Evolutionary conservation across 2,329 filamentous ascomycete species (phyloP).

Genomic region (Ophiostoma australiae): DNA sequence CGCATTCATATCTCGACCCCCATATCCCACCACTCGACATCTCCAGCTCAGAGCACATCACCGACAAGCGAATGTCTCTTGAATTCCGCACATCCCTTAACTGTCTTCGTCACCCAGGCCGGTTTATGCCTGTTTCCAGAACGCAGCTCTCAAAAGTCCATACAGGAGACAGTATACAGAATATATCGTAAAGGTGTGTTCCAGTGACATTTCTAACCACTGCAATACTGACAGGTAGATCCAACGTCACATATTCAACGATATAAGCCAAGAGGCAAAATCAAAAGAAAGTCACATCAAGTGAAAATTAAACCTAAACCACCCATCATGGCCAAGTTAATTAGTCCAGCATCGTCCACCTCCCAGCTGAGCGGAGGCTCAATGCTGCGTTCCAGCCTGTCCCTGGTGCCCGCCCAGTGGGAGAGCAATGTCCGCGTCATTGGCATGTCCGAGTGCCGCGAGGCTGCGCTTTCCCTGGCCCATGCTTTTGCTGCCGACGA

Average conservation of each 20-base stretch:
- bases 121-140: constrained; percentile 55
- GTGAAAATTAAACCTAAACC: background rate
- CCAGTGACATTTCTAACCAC: background rate
- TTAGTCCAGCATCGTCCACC: constrained; percentile 25
- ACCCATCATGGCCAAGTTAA: constrained; percentile 43
- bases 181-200: constrained; percentile 38
- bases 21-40: background rate
- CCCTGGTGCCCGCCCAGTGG: constrained; percentile 51
- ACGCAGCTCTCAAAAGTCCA: constrained; percentile 51
- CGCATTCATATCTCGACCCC: background rate
- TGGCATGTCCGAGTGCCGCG: constrained; percentile 61
- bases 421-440: constrained; percentile 58
- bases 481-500: constrained; percentile 73
- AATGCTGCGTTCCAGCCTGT: constrained; percentile 28
- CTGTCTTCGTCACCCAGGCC: constrained; percentile 52
- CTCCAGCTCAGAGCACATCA: constrained; percentile 3
- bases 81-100: constrained; percentile 52
- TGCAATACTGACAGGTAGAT: background rate
- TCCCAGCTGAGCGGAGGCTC: background rate
- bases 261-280: background rate
- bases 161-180: constrained; percentile 53
- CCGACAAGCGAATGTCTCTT: constrained; percentile 49
- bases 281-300: background rate
- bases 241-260: no score
- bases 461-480: constrained; percentile 66